Base-by-base conservation (phyloP, 2,329 filamentous ascomycete species). In the Fonsecaea erecta region DNA sequence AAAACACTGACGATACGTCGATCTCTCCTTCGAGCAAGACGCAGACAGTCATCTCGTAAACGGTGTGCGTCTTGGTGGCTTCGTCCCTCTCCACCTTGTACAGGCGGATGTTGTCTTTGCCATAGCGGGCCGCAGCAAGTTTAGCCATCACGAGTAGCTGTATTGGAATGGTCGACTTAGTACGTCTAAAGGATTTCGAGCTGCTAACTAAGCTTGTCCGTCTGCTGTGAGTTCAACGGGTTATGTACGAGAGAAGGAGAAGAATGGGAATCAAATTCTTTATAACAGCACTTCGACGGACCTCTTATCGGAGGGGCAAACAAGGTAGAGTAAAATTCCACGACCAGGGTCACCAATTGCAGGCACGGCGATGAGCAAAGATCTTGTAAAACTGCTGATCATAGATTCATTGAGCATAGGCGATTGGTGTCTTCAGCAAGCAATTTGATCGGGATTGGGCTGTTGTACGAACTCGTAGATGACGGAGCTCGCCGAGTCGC, bases 71-170 rank as follows among this genome's bases (percentile, higher is more conserved):
- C 63, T 90, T 90, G 18, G 90, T 90, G 74, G 87, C 83, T 75
- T 87, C 83, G 77, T 98, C 88, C 73, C 88, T 88, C 75, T 96
- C 85, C 74, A 97, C 93, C 81, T 99, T 99, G 87, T 90, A 96
- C 74, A 99, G 88, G 75, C 95, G 93, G 85, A 99, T 90, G 82
- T 99, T 98, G 86, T 98, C 95, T 87, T 99, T 83, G 71, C 81
- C 81, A 73, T 83, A 83, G 64, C 80, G 79, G 64, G 80, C 80
- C 70, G 80, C 77, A 63, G 78, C 73, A 57, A 83, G 71, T 68
- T 74, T 67, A 75, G 82, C 60, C 71, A 73, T 73, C 21, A 54
- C 69, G 59, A 30, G 24, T 52, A 40, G 14, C 21, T 21, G 28
- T 60, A 12, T 30, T 43, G 43, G 35, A 34, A 32, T 43, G 14